Conservation (phyloP, 352 stramenopile genomes). For the Globisporangium paddicum region DNA sequence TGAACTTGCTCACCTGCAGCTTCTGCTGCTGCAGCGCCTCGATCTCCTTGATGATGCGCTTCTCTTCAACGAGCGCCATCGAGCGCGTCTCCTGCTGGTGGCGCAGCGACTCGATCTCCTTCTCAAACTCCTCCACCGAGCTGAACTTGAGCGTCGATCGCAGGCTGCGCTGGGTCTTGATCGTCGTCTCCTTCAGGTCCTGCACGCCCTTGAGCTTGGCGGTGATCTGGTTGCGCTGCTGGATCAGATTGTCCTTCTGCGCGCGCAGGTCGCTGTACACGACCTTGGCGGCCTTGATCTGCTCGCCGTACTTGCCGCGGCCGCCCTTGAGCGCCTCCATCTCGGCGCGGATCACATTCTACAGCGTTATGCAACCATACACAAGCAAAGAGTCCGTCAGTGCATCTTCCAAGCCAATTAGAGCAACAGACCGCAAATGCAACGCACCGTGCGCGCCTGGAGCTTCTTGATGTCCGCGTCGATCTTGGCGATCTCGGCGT, state of each 20-base stretch:
- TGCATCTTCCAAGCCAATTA: background rate
- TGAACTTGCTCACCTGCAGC: slow-evolving; percentile 79
- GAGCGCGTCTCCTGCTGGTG: slow-evolving; percentile 93
- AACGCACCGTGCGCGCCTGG: slow-evolving; percentile 69
- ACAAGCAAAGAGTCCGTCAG: background rate
- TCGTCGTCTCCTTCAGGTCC: slow-evolving; percentile 70
- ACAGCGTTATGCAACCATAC: background rate
- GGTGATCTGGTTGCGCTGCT: slow-evolving; percentile 77
- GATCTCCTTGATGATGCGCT: slow-evolving; percentile 97
- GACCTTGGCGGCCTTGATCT: slow-evolving; percentile 87
- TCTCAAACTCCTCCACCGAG: slow-evolving; percentile 88
- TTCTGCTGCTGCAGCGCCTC: slow-evolving; percentile 89
- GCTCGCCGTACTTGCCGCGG: slow-evolving; percentile 75
- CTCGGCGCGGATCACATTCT: slow-evolving; percentile 56
- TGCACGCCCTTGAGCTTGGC: slow-evolving; percentile 80
- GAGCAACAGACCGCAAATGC: background rate
- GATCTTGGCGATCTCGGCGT: slow-evolving; percentile 80
- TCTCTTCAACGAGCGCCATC: slow-evolving; percentile 96
- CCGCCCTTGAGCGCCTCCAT: slow-evolving; percentile 82
- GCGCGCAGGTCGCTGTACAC: slow-evolving; percentile 75
- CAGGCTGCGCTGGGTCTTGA: slow-evolving; percentile 63
- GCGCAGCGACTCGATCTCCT: slow-evolving; percentile 87
- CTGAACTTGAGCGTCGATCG: slow-evolving; percentile 83
- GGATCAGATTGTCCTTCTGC: slow-evolving; percentile 85
- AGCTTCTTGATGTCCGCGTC: slow-evolving; percentile 91